Base-by-base conservation (phyloP, 805 yeast species). In the Starmerella apis region DNA sequence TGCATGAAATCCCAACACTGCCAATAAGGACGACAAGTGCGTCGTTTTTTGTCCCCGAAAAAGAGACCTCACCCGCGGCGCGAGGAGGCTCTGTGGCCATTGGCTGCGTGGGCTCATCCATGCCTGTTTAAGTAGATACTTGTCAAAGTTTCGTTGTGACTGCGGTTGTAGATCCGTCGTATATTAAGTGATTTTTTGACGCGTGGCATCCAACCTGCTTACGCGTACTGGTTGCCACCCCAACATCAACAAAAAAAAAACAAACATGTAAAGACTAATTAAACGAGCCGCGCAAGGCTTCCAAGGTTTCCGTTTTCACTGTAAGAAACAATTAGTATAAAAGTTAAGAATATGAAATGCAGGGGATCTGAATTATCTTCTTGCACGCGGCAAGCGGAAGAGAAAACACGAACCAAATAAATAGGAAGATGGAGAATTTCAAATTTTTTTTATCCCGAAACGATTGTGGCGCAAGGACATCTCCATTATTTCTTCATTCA, bases 51-150 rank as follows among this genome's bases (percentile, higher is more conserved):
- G 45, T 36, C 20, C 49, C 49, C 18, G 49, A 36, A 38, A 52
- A 55, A 10, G 55, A 49, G 22, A 43, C 55, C 48, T 55, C 55
- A 24, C 58, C 58, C 3, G 42, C 46, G 11, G 58, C 49, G 27
- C 42, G 41, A 28, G 49, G 51, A 25, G 39, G 52, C 39, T 58
- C 61, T 30, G 56, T 59, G 14, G 61, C 58, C 13, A 55, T 51
- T 20, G 55, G 58, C 51, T 59, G 63, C 24, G 63, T 59, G 13
- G 57, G 51, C 38, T 57, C 61, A 22, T 56, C 60, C 41, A 44
- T 38, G 43, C 43, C 31, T 18, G 25, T 27, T 27, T 27, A 13
- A n/a, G n/a, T n/a, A n/a, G n/a, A n/a, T n/a, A n/a, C n/a, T n/a
- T n/a, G n/a, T n/a, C n/a, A n/a, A n/a, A n/a, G n/a, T n/a, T n/a